A percentile compares a stretch with the other conserved stretches of the same genome.
These are phyloP conservation scores for Microglena sp. DNA, from an alignment of 139 green algal genomes.

Conservation along the genomic window DNA sequence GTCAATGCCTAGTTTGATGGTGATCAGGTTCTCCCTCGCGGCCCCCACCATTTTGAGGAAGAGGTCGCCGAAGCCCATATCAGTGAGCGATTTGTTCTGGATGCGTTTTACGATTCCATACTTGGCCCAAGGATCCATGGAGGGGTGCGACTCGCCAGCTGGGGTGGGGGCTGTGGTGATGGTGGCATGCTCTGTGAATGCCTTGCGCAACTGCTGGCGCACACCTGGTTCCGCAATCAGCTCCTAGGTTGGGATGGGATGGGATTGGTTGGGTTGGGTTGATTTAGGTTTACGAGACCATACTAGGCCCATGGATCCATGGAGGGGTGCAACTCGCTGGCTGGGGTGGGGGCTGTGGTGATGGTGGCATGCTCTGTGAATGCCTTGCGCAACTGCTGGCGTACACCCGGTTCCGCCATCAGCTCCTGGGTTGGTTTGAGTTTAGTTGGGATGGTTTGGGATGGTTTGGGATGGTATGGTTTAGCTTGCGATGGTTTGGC, in stretches of 20 bases:
- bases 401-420: slow-evolving; percentile 7
- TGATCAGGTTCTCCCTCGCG: slow-evolving; percentile 3
- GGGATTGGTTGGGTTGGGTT: too few relatives aligned
- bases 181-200: slow-evolving; percentile 4
- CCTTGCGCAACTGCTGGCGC: not conserved
- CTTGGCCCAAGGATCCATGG: slow-evolving; percentile 16
- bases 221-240: slow-evolving; percentile 10
- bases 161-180: slow-evolving; percentile 2
- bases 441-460: too few relatives aligned
- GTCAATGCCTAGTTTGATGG: not conserved
- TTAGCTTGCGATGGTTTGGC: too few relatives aligned
- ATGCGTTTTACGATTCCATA: slow-evolving; percentile 2
- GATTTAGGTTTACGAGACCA: not conserved
- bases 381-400: not conserved
- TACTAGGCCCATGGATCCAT: slow-evolving; percentile 18
- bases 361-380: not conserved
- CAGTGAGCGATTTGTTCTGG: too few relatives aligned
- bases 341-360: not conserved
- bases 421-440: slow-evolving; percentile 17
- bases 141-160: slow-evolving; percentile 1
- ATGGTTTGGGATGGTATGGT: too few relatives aligned
- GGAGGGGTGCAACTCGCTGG: slow-evolving; percentile 1
- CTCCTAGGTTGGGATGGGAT: too few relatives aligned
- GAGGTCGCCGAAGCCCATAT: too few relatives aligned
- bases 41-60: too few relatives aligned